Conservation (phyloP, 2,329 filamentous ascomycete genomes). For the Aspergillus sergii region DNA sequence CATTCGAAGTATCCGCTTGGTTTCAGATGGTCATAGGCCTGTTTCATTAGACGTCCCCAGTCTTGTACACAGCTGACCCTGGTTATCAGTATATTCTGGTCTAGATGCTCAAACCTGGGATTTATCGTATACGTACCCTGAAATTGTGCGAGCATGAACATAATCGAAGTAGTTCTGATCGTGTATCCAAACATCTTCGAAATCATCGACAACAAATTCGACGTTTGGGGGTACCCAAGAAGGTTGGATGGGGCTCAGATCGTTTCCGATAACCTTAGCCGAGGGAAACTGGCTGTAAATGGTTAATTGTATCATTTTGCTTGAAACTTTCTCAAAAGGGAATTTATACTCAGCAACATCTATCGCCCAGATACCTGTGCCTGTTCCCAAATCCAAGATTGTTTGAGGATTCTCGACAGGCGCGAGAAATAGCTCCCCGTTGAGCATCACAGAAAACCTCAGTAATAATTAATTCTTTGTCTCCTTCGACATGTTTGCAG, state of each 20-base stretch:
- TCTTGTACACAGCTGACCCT: neutral
- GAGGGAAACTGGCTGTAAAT: constrained; percentile 7
- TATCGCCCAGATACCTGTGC: constrained; percentile 24
- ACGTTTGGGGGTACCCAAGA: constrained; percentile 37
- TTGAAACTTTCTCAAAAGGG: neutral
- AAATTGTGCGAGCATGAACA: neutral
- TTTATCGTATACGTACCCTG: neutral
- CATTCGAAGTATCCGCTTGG: constrained; percentile 35
- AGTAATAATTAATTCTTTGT: neutral
- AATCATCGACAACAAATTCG: constrained; percentile 34
- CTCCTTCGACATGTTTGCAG: neutral
- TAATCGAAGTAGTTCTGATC: neutral
- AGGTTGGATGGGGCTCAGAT: constrained; percentile 55
- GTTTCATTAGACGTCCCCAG: constrained; percentile 6
- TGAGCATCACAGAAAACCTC: neutral
- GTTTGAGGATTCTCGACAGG: neutral
- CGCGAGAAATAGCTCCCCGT: neutral
- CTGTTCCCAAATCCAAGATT: neutral
- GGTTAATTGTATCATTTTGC: neutral
- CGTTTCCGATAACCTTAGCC: constrained; percentile 50
- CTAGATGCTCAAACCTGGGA: neutral
- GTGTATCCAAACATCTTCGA: constrained; percentile 25
- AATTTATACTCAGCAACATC: neutral
- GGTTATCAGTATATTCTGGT: neutral
- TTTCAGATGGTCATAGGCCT: constrained; percentile 25